phyloP scores from a whole-genome alignment of 371 early-diverging fungal genomes.

The Funneliformis caledonium region DNA sequence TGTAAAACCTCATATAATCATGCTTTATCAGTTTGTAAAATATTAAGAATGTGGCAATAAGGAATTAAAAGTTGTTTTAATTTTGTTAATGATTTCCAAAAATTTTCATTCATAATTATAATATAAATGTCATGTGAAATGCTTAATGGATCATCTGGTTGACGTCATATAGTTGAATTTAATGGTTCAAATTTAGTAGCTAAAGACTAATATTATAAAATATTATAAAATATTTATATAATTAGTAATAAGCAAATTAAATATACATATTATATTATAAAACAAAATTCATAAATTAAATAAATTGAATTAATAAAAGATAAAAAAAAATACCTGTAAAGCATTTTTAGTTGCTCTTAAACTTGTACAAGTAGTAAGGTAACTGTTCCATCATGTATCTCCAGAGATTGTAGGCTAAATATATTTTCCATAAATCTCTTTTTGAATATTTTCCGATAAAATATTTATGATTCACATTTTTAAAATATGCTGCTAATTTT shows the following conservation, averaged over 20 bases:
- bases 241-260: neutral
- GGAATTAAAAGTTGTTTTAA: neutral
- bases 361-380: neutral
- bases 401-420: neutral
- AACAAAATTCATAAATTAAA: too few species aligned
- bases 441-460: conserved; percentile 10
- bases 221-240: neutral
- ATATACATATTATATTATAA: too few species aligned
- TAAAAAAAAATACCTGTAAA: too few species aligned
- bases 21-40: conserved; percentile 23
- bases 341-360: too few species aligned
- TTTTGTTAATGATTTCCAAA: neutral
- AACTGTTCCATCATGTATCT: conserved; percentile 15
- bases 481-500: conserved; percentile 18
- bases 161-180: neutral
- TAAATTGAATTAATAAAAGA: too few species aligned
- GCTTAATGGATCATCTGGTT: too few species aligned
- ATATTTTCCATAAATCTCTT: conserved; percentile 28
- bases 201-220: conserved; percentile 12
- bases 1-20: conserved; percentile 10
- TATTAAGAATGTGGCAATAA: conserved; percentile 3
- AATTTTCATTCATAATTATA: conserved; percentile 12
- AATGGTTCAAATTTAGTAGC: conserved; percentile 2
- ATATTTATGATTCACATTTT: neutral
- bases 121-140: neutral